These are phyloP conservation scores for Leccinum arenicola DNA, from an alignment of 768 basidiomycete genomes.

Conservation along the genomic window DNA sequence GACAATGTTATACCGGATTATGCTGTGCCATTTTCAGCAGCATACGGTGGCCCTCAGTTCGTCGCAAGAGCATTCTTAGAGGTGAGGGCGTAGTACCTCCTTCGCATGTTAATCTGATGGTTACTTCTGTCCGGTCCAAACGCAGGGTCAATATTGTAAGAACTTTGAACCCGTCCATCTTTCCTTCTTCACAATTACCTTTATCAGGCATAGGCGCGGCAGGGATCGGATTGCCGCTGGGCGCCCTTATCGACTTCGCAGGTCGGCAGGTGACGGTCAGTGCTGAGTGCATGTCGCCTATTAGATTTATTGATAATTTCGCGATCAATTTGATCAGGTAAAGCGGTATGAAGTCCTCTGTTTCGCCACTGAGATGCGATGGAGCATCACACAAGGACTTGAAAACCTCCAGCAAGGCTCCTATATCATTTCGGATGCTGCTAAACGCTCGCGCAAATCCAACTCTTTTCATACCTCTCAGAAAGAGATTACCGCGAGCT, in stretches of 20 bases:
- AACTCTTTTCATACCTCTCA: neutral
- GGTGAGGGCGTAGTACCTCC: constrained; percentile 5
- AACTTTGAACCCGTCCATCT: neutral
- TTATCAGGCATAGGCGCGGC: constrained; percentile 24
- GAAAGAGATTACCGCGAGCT: neutral
- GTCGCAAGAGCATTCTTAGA: constrained; percentile 27
- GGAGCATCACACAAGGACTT: constrained; percentile 12
- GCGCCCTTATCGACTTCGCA: constrained; percentile 23
- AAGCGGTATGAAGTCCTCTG: constrained; percentile 30
- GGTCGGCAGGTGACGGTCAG: constrained; percentile 26
- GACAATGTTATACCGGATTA: constrained; percentile 30
- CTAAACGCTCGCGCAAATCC: constrained; percentile 1
- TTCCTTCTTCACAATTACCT: neutral
- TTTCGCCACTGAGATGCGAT: constrained; percentile 27
- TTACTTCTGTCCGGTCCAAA: neutral
- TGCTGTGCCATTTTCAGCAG: constrained; percentile 28
- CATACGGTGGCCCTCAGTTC: constrained; percentile 26
- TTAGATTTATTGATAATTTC: neutral
- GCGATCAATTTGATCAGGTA: constrained; percentile 12
- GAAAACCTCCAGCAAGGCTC: constrained; percentile 18
- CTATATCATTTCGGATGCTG: constrained; percentile 12
- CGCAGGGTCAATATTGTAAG: constrained; percentile 28
- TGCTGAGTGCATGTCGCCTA: neutral
- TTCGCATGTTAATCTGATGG: neutral
- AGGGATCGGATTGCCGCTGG: constrained; percentile 24